Base-by-base conservation (phyloP, 148 eudicot species). In the Rhododendron mucronatum region DNA sequence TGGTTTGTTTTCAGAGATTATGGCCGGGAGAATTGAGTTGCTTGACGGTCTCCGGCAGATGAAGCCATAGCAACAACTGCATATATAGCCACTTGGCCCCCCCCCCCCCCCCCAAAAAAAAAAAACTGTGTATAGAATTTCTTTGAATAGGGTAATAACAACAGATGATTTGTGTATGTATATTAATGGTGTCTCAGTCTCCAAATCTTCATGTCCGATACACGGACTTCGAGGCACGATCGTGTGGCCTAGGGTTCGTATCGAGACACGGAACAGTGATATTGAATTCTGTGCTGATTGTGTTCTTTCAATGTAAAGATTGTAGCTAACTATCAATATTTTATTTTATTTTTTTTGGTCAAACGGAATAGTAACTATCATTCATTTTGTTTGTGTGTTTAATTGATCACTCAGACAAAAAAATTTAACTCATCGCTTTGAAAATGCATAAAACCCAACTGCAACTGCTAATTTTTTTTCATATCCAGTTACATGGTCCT, bases 1-100 rank as follows among this genome's bases (percentile, higher is more conserved):
- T 82, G 50, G 87, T 73, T 82, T 94, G 83, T 94, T 92, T 65
- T 84, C 87, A 37, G 89, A 92, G 82, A 89, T 92, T 84, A 79
- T 93, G 82, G 89, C 69, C 16, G 82, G 37, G 37, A 90, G 96
- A 78, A 89, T 41, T 80, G 82, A 92, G 85, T 84, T 92, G 89
- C 84, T 93, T 73, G 90, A 90, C 73, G 73, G 87, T 47, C 77
- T 93, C 83, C 80, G 91, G 55, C 83, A 84, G 12, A 30, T 45
- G 74, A 28, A 84, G 82, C 59, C 39, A 20, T 73, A 82, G 15
- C 55, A 71, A 75, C 76, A 71, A 71, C 18, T 71, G 76, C 5
- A 30, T 4, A 33, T 71, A 30, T 28, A 13, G 3, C 12, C 35
- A 67, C 76, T 30, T 71, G 39, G 20, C 18, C 50, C 7, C 39